A percentile compares a stretch with the other conserved stretches of the same genome.
Evolutionary conservation across 2,329 filamentous ascomycete genomes (phyloP).

Genomic region (Fragosphaeria purpurea): DNA sequence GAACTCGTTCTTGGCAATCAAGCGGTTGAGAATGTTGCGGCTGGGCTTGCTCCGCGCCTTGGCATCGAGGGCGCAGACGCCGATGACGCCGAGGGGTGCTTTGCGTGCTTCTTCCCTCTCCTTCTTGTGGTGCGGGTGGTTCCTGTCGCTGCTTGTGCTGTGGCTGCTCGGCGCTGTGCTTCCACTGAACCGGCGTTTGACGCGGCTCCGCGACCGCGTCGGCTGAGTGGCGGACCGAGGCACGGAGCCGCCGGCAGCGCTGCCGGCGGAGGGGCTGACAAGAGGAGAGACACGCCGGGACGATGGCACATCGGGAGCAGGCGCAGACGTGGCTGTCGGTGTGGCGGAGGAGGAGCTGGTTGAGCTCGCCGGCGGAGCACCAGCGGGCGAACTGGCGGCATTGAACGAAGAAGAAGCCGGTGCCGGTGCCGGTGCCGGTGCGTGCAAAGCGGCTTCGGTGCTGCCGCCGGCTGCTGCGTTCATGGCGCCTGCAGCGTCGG

Average conservation of each 20-base stretch:
- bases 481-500: no score
- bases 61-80: slow-evolving; percentile 88
- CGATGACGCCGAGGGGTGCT: slow-evolving; percentile 60
- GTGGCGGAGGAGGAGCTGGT: no score
- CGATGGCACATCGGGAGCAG: background rate
- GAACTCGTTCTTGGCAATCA: slow-evolving; percentile 86
- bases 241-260: background rate
- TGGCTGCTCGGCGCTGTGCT: slow-evolving; percentile 76
- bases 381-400: no score
- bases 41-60: slow-evolving; percentile 97
- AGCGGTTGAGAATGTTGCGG: slow-evolving; percentile 84
- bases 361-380: no score
- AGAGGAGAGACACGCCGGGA: slow-evolving; percentile 7
- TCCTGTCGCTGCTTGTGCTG: slow-evolving; percentile 63
- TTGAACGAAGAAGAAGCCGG: no score
- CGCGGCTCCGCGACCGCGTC: slow-evolving; percentile 47
- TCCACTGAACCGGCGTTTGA: slow-evolving; percentile 66
- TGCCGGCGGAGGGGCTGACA: background rate
- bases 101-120: slow-evolving; percentile 57
- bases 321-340: no score
- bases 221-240: slow-evolving; percentile 20
- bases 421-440: no score
- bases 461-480: no score
- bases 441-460: no score
- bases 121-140: slow-evolving; percentile 29